phyloP scores from a whole-genome alignment of 495 filamentous ascomycete species.

The Choiromyces venosus region DNA sequence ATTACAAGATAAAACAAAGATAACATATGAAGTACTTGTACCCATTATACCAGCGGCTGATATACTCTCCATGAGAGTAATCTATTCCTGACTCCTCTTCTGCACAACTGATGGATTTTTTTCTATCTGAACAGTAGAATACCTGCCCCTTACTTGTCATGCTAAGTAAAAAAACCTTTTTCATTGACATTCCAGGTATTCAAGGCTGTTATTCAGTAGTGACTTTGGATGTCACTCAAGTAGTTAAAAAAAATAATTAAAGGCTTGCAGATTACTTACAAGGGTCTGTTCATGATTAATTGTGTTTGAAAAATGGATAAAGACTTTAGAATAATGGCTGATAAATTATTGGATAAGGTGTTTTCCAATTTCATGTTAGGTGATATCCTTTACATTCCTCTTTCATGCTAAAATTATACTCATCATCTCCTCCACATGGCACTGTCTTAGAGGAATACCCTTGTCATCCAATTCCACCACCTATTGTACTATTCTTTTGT shows the following conservation, averaged over 20 bases:
- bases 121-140: neutral
- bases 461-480: too few species aligned
- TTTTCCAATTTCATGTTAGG: too few species aligned
- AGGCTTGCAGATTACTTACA: constrained; percentile 2
- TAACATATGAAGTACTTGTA: too few species aligned
- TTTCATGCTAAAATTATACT: too few species aligned
- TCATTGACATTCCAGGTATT: constrained; percentile 12
- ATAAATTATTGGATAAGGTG: too few species aligned
- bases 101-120: constrained; percentile 7
- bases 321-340: constrained; percentile 1
- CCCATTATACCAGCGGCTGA: constrained; percentile 3
- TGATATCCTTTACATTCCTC: too few species aligned
- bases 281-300: constrained; percentile 8
- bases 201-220: neutral
- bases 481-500: too few species aligned
- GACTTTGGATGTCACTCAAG: neutral
- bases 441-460: too few species aligned
- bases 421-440: too few species aligned
- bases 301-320: neutral
- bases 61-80: constrained; percentile 12
- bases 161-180: constrained; percentile 9
- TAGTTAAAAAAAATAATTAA: neutral
- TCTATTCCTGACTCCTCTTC: constrained; percentile 11
- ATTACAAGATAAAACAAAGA: too few species aligned
- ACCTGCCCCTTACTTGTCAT: constrained; percentile 4